These are phyloP conservation scores for Aspergillus piperis DNA, from an alignment of 2,329 filamentous ascomycete species.

Conservation along the genomic window DNA sequence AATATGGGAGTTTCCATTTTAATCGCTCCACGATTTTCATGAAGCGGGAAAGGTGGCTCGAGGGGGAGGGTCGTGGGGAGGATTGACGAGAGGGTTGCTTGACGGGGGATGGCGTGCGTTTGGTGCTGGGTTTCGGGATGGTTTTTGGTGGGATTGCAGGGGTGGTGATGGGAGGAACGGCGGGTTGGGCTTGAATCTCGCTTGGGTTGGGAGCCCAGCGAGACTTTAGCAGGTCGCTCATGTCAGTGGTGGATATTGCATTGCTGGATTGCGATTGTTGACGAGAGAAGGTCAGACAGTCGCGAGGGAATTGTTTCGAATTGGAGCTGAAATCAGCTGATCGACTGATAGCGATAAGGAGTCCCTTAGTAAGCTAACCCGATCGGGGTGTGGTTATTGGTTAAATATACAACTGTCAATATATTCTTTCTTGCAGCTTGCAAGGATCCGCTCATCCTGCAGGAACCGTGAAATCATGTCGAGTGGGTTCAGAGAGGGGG, in stretches of 20 bases:
- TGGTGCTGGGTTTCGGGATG: background rate
- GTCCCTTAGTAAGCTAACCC: too few relatives aligned
- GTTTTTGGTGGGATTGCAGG: background rate
- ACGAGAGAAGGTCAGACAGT: background rate
- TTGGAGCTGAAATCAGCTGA: too few relatives aligned
- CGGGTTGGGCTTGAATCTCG: background rate
- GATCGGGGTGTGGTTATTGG: too few relatives aligned
- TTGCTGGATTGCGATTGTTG: background rate
- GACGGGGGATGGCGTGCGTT: background rate
- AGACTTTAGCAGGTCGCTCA: slow-evolving; percentile 22
- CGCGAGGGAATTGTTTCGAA: too few relatives aligned
- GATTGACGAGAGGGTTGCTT: slow-evolving; percentile 6
- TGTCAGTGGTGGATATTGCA: background rate
- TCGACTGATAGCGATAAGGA: too few relatives aligned
- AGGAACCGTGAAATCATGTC: too few relatives aligned
- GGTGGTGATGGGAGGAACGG: background rate
- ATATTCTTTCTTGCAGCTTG: too few relatives aligned
- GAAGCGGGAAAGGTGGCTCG: slow-evolving; percentile 57
- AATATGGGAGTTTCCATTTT: slow-evolving; percentile 64
- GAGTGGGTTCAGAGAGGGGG: too few relatives aligned
- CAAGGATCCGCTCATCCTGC: too few relatives aligned
- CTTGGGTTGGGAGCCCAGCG: slow-evolving; percentile 27
- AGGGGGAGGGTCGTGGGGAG: slow-evolving; percentile 11
- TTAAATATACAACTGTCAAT: too few relatives aligned
- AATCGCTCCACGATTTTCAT: slow-evolving; percentile 62